These are phyloP conservation scores for Colletotrichum nymphaeae DNA, from an alignment of 2,329 filamentous ascomycete genomes.

Conservation along the genomic window DNA sequence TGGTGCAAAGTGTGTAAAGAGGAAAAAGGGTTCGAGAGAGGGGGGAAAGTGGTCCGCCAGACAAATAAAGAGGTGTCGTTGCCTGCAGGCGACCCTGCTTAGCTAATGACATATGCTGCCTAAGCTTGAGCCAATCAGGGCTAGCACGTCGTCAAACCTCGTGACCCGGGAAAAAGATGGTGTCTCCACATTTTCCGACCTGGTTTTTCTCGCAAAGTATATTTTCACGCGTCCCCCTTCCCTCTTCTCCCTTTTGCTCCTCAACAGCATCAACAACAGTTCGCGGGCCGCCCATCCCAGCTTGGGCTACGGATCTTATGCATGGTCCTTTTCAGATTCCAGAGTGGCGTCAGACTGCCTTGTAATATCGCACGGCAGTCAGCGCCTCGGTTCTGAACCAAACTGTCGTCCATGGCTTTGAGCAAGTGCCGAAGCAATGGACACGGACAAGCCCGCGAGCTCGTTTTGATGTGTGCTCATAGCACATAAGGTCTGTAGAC, in stretches of 20 bases:
- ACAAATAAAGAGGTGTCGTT: slow-evolving; percentile 17
- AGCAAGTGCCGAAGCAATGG: background rate
- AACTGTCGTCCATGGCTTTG: background rate
- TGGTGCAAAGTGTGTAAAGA: slow-evolving; percentile 64
- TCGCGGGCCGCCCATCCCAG: background rate
- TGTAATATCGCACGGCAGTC: slow-evolving; percentile 27
- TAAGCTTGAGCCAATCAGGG: slow-evolving; percentile 12
- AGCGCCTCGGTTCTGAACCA: background rate
- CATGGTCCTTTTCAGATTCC: slow-evolving; percentile 10
- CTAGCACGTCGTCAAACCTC: slow-evolving; percentile 7
- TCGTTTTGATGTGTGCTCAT: background rate
- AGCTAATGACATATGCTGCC: slow-evolving; percentile 5
- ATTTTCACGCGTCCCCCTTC: slow-evolving; percentile 5
- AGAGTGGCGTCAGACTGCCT: slow-evolving; percentile 31
- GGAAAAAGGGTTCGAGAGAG: slow-evolving; percentile 39
- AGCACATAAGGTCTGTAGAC: background rate
- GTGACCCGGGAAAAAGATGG: background rate
- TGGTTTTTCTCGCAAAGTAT: slow-evolving; percentile 17
- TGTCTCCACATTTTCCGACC: slow-evolving; percentile 2
- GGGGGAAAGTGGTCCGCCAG: slow-evolving; percentile 23
- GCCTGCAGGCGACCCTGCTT: slow-evolving; percentile 1
- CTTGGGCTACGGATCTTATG: background rate
- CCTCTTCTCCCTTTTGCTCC: background rate
- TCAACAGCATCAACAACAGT: background rate
- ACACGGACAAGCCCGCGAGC: background rate